Evolutionary conservation across 805 yeast genomes (phyloP), one percentile per base, ranked within the genome.

Genomic region (Barnettozyma pratensis): DNA sequence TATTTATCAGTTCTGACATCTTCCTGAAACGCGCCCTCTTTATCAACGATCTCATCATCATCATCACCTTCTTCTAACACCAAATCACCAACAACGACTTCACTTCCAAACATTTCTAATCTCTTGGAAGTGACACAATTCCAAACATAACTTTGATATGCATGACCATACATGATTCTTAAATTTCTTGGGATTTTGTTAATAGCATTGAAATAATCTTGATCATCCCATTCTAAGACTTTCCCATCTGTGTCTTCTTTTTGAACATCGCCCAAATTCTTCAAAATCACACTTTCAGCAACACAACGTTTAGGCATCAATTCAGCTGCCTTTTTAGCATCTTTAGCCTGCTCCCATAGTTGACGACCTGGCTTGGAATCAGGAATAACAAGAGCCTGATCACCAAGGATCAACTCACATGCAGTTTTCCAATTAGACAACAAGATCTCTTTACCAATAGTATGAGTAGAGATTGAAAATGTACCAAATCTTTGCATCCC

Each of bases 401-500:
- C 96, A 8, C 92, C 77, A 44, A 94, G 71, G 48, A 94, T 76
- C 50, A 91, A 69, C 47, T 87, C 86, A 6, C 76, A 92, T 1
- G 95, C 97, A 11, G 72, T 75, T 57, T 85, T 77, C 90, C 96
- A 94, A 48, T 90, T 81, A 35, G 79, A 80, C 43, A 79, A 73
- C 44, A 94, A 69, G 29, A 92, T 72, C 52, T 75, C 75, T 52
- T 79, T 79, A 43, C 99, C 99, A 46, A 91, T 74, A 31, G 75
- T 77, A 66, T 94, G 97, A 0, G 99, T 91, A 3, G 98, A 88
- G 30, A 90, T 75, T 10, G 97, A 87, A 61, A 89, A 92, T 0
- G 99, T 91, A 30, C 99, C 99, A 65, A 94, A 94, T 61, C 99
- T 74, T 71, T 94, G 99, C 91, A 94, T 85, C n/a, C 99, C 99